Evolutionary conservation across 2,329 filamentous ascomycete genomes (phyloP).

Genomic region (Mollisiaceae sp.): DNA sequence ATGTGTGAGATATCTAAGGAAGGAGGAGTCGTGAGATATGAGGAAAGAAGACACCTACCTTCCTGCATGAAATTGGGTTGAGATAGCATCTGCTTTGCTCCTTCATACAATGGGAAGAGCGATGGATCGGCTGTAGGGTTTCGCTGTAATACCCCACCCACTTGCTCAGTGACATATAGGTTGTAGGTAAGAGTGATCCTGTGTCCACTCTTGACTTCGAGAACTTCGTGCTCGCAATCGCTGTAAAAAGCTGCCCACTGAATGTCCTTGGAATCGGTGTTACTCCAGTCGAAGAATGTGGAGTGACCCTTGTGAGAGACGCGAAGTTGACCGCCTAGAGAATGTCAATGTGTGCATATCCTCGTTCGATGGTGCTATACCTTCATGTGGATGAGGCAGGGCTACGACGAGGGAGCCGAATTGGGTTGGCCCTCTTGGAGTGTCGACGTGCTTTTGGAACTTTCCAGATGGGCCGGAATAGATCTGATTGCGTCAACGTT

Average conservation of each 20-base stretch:
- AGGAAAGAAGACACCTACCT: slow-evolving; percentile 39
- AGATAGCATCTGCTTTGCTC: slow-evolving; percentile 41
- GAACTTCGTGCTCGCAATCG: slow-evolving; percentile 58
- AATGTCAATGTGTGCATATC: not conserved
- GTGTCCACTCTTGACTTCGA: slow-evolving; percentile 55
- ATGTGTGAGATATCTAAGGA: not conserved
- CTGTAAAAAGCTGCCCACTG: slow-evolving; percentile 59
- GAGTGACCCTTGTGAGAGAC: slow-evolving; percentile 19
- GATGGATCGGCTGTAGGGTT: slow-evolving; percentile 41
- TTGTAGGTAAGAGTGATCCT: slow-evolving; percentile 66
- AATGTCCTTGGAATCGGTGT: slow-evolving; percentile 33
- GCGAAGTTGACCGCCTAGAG: slow-evolving; percentile 35
- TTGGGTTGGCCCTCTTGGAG: slow-evolving; percentile 53
- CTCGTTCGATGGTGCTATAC: slow-evolving; percentile 7
- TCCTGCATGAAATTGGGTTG: slow-evolving; percentile 41
- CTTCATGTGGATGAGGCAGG: slow-evolving; percentile 43
- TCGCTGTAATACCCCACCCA: slow-evolving; percentile 34
- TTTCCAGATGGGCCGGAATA: slow-evolving; percentile 57
- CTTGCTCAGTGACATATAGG: slow-evolving; percentile 50
- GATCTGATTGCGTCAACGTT: slow-evolving; percentile 44
- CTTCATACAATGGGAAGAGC: slow-evolving; percentile 45
- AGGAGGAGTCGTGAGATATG: too few relatives aligned
- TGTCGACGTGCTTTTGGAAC: slow-evolving; percentile 61
- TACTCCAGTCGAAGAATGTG: slow-evolving; percentile 50
- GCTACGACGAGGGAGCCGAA: slow-evolving; percentile 61